These are phyloP conservation scores for Galerina sulciceps DNA, from an alignment of 768 basidiomycete genomes.

Conservation along the genomic window DNA sequence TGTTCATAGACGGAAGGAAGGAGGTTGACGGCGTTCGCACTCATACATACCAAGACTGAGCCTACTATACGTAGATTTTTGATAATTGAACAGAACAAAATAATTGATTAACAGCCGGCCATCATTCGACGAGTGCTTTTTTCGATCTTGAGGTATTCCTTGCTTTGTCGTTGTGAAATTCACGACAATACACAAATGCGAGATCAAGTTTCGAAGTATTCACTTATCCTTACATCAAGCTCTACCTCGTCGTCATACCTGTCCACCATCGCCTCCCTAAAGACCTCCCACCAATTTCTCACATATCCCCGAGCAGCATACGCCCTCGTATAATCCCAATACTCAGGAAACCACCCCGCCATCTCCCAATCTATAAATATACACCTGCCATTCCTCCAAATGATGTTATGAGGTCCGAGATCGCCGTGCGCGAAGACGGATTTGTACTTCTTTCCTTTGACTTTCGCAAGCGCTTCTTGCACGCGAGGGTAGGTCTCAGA, in stretches of 20 bases:
- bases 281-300: conserved; percentile 4
- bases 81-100: too few relatives aligned
- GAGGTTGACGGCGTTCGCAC: too few relatives aligned
- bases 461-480: conserved; percentile 8
- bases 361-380: conserved; percentile 22
- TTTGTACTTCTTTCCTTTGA: conserved; percentile 2
- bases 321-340: conserved; percentile 16
- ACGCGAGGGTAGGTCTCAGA: conserved; percentile 4
- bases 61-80: too few relatives aligned
- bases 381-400: conserved; percentile 14
- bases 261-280: not conserved
- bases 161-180: too few relatives aligned
- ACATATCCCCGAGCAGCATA: conserved; percentile 2
- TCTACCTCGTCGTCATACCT: conserved; percentile 5
- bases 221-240: not conserved
- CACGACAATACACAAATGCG: too few relatives aligned
- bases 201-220: conserved; percentile 1
- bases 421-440: conserved; percentile 21
- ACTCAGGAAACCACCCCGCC: conserved; percentile 21
- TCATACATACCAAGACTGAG: too few relatives aligned
- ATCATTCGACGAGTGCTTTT: too few relatives aligned
- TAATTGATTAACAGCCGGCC: too few relatives aligned
- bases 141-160: too few relatives aligned
- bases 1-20: too few relatives aligned
- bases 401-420: conserved; percentile 20